These are phyloP conservation scores for Aspergillus leporis DNA, from an alignment of 495 filamentous ascomycete species.

Conservation along the genomic window DNA sequence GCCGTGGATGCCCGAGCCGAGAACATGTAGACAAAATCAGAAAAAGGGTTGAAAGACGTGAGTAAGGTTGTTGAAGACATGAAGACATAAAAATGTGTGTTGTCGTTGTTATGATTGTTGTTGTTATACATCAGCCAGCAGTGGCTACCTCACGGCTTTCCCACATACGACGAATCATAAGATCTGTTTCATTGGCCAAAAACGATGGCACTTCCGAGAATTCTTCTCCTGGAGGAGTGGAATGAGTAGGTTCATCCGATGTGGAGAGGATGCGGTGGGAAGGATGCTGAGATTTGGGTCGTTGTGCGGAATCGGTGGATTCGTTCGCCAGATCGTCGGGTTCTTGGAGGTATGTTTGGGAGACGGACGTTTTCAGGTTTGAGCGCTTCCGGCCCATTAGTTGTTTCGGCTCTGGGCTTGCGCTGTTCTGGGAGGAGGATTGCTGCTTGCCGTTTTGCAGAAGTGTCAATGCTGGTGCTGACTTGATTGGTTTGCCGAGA, in stretches of 20 bases:
- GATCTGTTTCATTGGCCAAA: conserved; percentile 32
- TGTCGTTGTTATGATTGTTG: not conserved
- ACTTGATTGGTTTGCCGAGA: conserved; percentile 41
- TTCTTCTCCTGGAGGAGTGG: conserved; percentile 23
- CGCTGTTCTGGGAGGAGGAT: conserved; percentile 19
- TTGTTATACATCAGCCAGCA: conserved; percentile 29
- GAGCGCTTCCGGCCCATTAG: conserved; percentile 20
- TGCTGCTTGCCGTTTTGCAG: conserved; percentile 30
- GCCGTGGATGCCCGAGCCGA: conserved; percentile 5
- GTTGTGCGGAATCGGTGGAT: conserved; percentile 27
- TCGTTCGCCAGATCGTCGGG: conserved; percentile 31
- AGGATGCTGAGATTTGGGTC: conserved; percentile 33
- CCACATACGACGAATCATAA: conserved; percentile 53
- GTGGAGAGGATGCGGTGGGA: conserved; percentile 43
- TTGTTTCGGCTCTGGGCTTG: conserved; percentile 28
- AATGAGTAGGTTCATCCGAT: conserved; percentile 37
- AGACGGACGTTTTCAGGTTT: conserved; percentile 27
- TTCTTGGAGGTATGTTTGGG: conserved; percentile 36
- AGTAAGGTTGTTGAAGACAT: conserved; percentile 9
- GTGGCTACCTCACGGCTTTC: conserved; percentile 47
- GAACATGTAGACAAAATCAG: conserved; percentile 1
- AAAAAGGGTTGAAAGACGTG: not conserved
- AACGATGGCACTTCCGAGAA: conserved; percentile 24
- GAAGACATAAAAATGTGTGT: not conserved
- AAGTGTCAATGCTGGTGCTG: conserved; percentile 39